Base-by-base conservation (phyloP, 441 rosid genomes). In the Syzygium syzygioides region DNA sequence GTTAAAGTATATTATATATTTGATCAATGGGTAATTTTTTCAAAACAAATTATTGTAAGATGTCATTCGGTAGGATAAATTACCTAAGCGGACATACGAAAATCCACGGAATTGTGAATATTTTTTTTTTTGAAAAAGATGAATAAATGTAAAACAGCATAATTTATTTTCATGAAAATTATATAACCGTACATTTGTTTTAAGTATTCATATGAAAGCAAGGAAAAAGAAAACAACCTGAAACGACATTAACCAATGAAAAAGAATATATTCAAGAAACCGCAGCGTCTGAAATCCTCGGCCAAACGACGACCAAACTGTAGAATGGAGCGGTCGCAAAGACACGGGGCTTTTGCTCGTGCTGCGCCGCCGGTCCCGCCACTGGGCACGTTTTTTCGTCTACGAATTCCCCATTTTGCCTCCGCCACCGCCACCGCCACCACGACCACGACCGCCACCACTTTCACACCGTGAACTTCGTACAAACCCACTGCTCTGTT, bases 191-290 rank as follows among this genome's bases (percentile, higher is more conserved):
- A 15, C 0, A 15, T 64, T 64, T 30, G 30, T 68, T 68, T 68
- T 12, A 34, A 68, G 0, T 13, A 9, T 68, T 66, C 41, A 32
- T 37, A 8, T 37, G 25, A 32, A 66, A 19, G 48, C 48, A 9
- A 37, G 79, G 26, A 14, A 0, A 1, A 10, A 10, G 28, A 60
- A 1, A 60, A 28, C 0, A 32, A 34, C 0, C 79, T 10, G 48
- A 34, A 68, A 68, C 12, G 79, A 68, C 79, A 34, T 34, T 34
- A 19, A 68, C 34, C 18, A 34, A 68, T 37, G 45, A n/a, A 60
- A 28, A 3, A 60, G 4, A 7, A 2, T 1, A 2, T 1, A 19
- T 2, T 68, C 5, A 41, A 41, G 79, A 41, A 68, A 10, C 48
- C 50, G 50, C 28, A 37, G 80, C 37, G 71, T 64, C 37, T 62